phyloP scores from a whole-genome alignment of 1,284 basidiomycete genomes.

The Rhodotorula sp. region DNA sequence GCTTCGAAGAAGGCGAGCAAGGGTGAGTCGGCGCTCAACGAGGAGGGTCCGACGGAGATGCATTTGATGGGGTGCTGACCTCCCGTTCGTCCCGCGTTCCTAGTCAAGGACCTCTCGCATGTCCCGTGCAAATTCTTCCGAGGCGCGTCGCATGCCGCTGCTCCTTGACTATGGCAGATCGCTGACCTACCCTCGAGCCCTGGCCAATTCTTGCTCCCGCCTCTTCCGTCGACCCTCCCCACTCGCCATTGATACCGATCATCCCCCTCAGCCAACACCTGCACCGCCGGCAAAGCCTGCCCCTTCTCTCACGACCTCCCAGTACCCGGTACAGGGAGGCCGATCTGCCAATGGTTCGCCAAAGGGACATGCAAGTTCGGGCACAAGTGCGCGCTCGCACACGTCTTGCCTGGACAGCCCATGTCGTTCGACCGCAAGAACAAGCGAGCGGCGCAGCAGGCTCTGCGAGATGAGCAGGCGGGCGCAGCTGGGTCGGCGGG shows the following conservation, averaged over 20 bases:
- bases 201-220: not conserved
- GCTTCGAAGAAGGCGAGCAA: too few species aligned
- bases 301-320: slow-evolving; percentile 79
- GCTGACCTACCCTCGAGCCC: not conserved
- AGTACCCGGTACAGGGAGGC: slow-evolving; percentile 60
- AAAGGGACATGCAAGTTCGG: slow-evolving; percentile 95
- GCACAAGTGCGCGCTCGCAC: slow-evolving; percentile 84
- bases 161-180: too few species aligned
- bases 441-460: slow-evolving; percentile 83
- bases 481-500: not conserved
- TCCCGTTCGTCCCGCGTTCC: not conserved
- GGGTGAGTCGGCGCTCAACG: too few species aligned
- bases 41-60: too few species aligned
- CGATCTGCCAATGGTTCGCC: slow-evolving; percentile 86
- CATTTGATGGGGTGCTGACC: not conserved
- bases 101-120: slow-evolving; percentile 86
- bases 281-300: slow-evolving; percentile 77
- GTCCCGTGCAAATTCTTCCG: slow-evolving; percentile 99
- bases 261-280: slow-evolving; percentile 55
- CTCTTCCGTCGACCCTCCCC: too few species aligned
- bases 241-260: too few species aligned
- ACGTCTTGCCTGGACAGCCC: slow-evolving; percentile 87
- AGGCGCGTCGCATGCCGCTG: slow-evolving; percentile 53
- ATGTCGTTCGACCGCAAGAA: slow-evolving; percentile 97
- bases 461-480: slow-evolving; percentile 37